phyloP scores from a whole-genome alignment of 441 rosid species.

The Gossypium schwendimanii region DNA sequence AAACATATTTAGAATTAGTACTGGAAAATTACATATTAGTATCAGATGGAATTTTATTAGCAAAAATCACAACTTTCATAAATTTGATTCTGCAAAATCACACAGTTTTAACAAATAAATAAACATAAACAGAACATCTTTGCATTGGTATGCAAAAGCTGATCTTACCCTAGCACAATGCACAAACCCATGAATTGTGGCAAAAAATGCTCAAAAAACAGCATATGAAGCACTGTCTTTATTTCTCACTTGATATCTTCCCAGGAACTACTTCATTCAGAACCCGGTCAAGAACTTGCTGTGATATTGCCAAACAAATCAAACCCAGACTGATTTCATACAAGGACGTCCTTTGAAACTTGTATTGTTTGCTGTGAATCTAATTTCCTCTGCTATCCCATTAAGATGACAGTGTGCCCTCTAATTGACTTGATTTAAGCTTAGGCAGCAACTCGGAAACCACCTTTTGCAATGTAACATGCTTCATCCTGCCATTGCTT shows the following conservation, averaged over 20 bases:
- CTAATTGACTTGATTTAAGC: slow-evolving; percentile 44
- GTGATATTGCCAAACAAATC: background rate
- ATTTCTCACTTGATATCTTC: slow-evolving; percentile 5
- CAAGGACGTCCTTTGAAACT: background rate
- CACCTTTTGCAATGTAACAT: slow-evolving; percentile 45
- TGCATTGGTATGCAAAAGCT: slow-evolving; percentile 1
- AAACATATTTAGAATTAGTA: background rate
- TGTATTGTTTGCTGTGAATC: background rate
- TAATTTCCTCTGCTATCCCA: background rate
- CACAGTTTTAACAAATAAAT: background rate
- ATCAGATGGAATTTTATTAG: background rate
- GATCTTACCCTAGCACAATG: background rate
- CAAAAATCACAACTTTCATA: background rate
- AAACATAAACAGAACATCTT: background rate
- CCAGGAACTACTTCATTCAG: background rate
- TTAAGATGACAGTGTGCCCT: slow-evolving; percentile 47
- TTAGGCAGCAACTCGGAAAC: slow-evolving; percentile 57
- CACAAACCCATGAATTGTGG: background rate
- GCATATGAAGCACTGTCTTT: background rate
- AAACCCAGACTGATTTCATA: background rate
- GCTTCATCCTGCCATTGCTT: slow-evolving; percentile 27
- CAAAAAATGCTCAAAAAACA: background rate
- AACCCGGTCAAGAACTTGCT: background rate
- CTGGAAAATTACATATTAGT: background rate
- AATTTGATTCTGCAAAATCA: background rate